Conservation (phyloP, 352 stramenopile species). For the Pythium guiyangense region DNA sequence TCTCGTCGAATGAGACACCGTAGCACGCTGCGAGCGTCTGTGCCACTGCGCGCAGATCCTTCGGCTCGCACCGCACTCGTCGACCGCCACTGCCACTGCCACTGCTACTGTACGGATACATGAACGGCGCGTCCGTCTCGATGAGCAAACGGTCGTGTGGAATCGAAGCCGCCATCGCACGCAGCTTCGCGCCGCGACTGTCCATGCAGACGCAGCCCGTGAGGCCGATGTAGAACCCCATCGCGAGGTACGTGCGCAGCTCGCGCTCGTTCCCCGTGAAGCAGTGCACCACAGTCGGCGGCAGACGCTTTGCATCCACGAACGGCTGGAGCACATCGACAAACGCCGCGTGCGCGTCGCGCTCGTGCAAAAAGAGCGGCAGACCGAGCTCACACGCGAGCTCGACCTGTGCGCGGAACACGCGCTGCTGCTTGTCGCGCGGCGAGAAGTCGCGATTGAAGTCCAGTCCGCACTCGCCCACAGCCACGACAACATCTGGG, state of each 20-base stretch:
- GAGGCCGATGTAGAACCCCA: constrained; percentile 74
- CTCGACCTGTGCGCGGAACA: too few species aligned
- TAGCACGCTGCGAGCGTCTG: constrained; percentile 56
- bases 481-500: too few species aligned
- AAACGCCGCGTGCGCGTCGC: constrained; percentile 53
- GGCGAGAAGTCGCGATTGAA: too few species aligned
- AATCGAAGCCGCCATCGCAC: constrained; percentile 32
- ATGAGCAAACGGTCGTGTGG: constrained; percentile 59
- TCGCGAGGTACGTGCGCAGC: constrained; percentile 43
- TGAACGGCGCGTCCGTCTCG: too few species aligned
- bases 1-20: constrained; percentile 24
- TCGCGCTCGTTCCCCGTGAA: constrained; percentile 59
- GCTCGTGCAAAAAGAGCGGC: too few species aligned
- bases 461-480: too few species aligned
- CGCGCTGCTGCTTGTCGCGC: too few species aligned
- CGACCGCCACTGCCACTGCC: too few species aligned
- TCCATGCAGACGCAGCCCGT: constrained; percentile 74
- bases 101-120: constrained; percentile 65
- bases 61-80: constrained; percentile 50
- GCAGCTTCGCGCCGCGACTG: constrained; percentile 36
- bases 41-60: constrained; percentile 53
- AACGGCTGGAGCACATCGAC: constrained; percentile 33
- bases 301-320: constrained; percentile 24
- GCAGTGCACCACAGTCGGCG: constrained; percentile 63
- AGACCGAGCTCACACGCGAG: too few species aligned